Base-by-base conservation (phyloP, 2,329 filamentous ascomycete genomes). In the Arthroderma sp. region DNA sequence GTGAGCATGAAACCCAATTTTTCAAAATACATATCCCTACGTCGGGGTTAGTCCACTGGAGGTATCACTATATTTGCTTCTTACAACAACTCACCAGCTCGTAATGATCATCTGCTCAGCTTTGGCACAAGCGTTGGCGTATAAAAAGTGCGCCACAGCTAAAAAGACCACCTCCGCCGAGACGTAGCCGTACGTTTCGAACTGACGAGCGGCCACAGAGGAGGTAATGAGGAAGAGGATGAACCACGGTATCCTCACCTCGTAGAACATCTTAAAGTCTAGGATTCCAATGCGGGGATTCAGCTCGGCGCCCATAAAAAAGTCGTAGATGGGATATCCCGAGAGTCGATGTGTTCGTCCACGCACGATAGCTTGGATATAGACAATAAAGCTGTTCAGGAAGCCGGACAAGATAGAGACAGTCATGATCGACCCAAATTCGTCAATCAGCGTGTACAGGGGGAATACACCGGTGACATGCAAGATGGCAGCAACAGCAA, bases 1-100 rank as follows among this genome's bases (percentile, higher is more conserved):
- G 93, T 94, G 63, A 95, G 81, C 90, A 95, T 95, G 77, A 95
- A 95, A 56, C 90, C 90, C 82, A 88, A 91, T 75, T 95, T 95
- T 78, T 95, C 90, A 66, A 89, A 91, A 77, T 94, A 95, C 86
- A 95, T 95, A 67, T 95, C 90, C 86, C 80, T 82, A 56, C 15
- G 4, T 13, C 5, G n/a, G 21, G 8, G 21, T 28, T 25, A 21
- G 43, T 41, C 49, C 25, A 54, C 56, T 28, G 41, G 28, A 37
- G 47, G 19, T 17, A 38, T 21, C 15, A 44, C n/a, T 8, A 7
- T 51, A 56, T 37, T 13, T 6, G n/a, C 11, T 33, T 1, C 2
- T 7, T 25, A 38, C 2, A 28, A 3, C 76, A 66, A 35, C 76
- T 66, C 70, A 82, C 83, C 90, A 95, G 54, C 88, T 93, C 6